These are phyloP conservation scores for Tetrastigma voinierianum DNA, from an alignment of 164 flowering plant species.

Conservation along the genomic window DNA sequence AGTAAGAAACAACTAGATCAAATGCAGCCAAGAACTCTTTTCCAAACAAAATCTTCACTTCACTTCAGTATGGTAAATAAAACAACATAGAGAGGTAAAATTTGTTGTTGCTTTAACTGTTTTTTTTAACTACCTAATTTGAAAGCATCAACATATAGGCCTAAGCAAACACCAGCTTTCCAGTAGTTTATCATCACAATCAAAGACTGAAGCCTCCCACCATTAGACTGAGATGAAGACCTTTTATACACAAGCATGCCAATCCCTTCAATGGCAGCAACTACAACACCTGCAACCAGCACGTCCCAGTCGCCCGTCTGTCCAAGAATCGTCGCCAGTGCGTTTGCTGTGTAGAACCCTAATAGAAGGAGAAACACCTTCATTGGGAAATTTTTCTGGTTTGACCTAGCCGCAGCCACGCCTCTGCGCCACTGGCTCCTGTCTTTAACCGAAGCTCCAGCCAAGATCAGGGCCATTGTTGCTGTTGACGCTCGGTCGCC, in stretches of 20 bases:
- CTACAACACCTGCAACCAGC: slow-evolving; percentile 90
- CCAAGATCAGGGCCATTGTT: slow-evolving; percentile 65
- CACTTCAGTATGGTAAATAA: too few relatives aligned
- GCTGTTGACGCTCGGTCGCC: too few relatives aligned
- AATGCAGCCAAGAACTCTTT: too few relatives aligned
- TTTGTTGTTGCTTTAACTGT: too few relatives aligned
- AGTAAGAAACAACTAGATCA: too few relatives aligned
- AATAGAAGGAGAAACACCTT: slow-evolving; percentile 80
- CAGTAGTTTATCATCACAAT: slow-evolving; percentile 82
- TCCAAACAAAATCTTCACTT: too few relatives aligned
- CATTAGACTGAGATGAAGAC: slow-evolving; percentile 32
- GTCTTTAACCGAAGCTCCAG: too few relatives aligned
- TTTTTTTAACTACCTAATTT: slow-evolving; percentile 70
- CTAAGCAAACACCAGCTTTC: slow-evolving; percentile 98
- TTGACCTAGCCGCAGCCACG: too few relatives aligned
- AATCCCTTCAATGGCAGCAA: slow-evolving; percentile 93
- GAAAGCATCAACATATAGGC: slow-evolving; percentile 96
- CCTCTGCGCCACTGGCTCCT: too few relatives aligned
- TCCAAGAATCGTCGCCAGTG: slow-evolving; percentile 88
- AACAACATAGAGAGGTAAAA: too few relatives aligned
- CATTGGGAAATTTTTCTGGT: slow-evolving; percentile 86
- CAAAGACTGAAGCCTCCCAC: slow-evolving; percentile 62
- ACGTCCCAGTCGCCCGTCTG: slow-evolving; percentile 99
- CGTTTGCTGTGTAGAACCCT: slow-evolving; percentile 97
- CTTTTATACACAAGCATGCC: slow-evolving; percentile 85